Evolutionary conservation across 2,329 filamentous ascomycete genomes (phyloP), one percentile per base, ranked within the genome.

Genomic region (Monosporascus sp.): DNA sequence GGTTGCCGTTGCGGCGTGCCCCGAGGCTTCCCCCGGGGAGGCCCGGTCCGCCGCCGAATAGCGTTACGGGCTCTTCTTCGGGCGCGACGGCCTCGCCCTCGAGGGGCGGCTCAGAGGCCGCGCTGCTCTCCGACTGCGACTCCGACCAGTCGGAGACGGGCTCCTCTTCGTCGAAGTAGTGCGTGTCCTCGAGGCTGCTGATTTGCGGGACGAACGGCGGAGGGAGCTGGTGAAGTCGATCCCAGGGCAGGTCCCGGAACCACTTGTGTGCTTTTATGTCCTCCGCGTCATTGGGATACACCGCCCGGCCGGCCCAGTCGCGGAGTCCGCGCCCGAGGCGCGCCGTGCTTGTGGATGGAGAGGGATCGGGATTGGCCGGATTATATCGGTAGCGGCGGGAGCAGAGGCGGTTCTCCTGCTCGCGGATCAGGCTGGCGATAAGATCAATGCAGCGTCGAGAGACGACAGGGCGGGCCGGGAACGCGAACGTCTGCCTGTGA

Each of bases 251-350:
- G 49, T 84, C 83, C 53, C 78, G 79, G 74, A 97, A 97, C 80
- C 93, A 97, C 11, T 83, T 82, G 70, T 97, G 94, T 3, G 79
- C 73, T 68, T 95, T 97, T 75, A 97, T 95, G 52, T 97, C 91
- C 58, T 89, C 83, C 1, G 89, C 92, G 64, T 96, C 92, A 56
- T 94, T 81, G 0, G 88, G 77, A 63, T 90, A 93, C 4, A 97
- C 92, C 51, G 88, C 87, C 35, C 83, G 77, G 1, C 73, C 67
- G 5, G 66, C 63, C 49, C 69, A 66, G 53, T 73, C 70, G 48
- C 60, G 57, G 50, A 60, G 49, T 24, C 62, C 52, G 35, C 50
- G 50, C 38, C 57, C 62, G 31, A 54, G 27, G 59, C 61, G 50
- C 52, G 56, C 60, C 62, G 62, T 65, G 64, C 54, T 70, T 38